These are phyloP conservation scores for Penicillium robsamsonii DNA, from an alignment of 495 filamentous ascomycete genomes.

Conservation along the genomic window DNA sequence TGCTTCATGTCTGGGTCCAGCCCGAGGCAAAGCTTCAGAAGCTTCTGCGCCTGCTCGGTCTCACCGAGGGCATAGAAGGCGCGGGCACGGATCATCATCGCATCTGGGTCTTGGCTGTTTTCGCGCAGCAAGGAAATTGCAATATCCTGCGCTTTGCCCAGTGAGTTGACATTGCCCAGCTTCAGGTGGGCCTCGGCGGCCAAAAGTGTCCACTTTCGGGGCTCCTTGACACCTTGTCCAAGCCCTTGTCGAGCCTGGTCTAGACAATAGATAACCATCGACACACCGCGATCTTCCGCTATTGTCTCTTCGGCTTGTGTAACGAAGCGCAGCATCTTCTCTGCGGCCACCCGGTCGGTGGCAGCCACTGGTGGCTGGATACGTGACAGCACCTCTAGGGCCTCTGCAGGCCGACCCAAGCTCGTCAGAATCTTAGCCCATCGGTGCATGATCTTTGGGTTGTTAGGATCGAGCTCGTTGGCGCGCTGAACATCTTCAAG, in stretches of 20 bases:
- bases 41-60: constrained; percentile 89
- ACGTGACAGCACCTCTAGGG: constrained; percentile 69
- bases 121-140: constrained; percentile 80
- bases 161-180: constrained; percentile 84
- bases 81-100: constrained; percentile 82
- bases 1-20: constrained; percentile 91
- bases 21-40: constrained; percentile 83
- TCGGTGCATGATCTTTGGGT: constrained; percentile 82
- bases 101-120: constrained; percentile 91
- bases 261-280: constrained; percentile 88
- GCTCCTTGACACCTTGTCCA: constrained; percentile 68
- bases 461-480: constrained; percentile 74
- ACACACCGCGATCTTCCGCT: constrained; percentile 67
- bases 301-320: constrained; percentile 76
- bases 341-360: constrained; percentile 76
- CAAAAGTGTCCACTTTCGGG: constrained; percentile 91
- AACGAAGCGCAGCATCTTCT: constrained; percentile 80
- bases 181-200: constrained; percentile 90
- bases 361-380: constrained; percentile 67
- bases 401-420: constrained; percentile 80
- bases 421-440: constrained; percentile 84
- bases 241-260: constrained; percentile 82
- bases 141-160: constrained; percentile 88
- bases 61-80: constrained; percentile 89
- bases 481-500: constrained; percentile 81